Evolutionary conservation across 345 rosid genomes (phyloP).

Genomic region (Murraya paniculata): DNA sequence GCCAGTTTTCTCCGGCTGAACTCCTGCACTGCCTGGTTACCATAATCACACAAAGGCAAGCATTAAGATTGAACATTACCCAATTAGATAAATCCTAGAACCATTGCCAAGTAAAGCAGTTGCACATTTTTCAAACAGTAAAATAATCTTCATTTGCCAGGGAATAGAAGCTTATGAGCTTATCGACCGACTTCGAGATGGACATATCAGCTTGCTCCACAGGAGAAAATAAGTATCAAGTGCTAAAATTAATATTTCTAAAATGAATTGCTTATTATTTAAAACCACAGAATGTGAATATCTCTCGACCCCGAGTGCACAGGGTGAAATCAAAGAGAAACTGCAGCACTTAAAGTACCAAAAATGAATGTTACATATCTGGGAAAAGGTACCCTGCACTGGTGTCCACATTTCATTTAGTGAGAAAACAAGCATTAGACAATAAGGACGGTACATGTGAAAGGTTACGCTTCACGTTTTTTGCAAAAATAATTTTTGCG

Average conservation of each 20-base stretch:
- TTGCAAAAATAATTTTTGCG: too few relatives aligned
- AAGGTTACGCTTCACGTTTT: neutral
- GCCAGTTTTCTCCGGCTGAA: slow-evolving; percentile 32
- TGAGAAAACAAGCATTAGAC: neutral
- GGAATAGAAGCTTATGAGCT: neutral
- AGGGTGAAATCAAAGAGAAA: neutral
- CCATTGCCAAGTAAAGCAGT: neutral
- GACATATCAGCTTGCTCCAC: neutral
- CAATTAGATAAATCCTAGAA: neutral
- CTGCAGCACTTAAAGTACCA: too few relatives aligned
- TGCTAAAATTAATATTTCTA: neutral
- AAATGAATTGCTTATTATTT: neutral
- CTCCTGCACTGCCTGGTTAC: slow-evolving; percentile 53
- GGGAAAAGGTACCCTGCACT: too few relatives aligned
- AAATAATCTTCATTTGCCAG: neutral
- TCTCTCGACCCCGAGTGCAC: neutral
- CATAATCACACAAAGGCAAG: slow-evolving; percentile 4
- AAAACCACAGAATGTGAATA: neutral
- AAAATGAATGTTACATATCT: too few relatives aligned
- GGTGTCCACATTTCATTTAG: too few relatives aligned
- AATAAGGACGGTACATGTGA: neutral
- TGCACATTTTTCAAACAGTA: neutral
- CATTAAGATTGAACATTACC: neutral
- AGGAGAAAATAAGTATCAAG: neutral
- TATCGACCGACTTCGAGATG: neutral